A percentile compares a stretch with the other conserved stretches of the same genome.
Evolutionary conservation across 2,329 filamentous ascomycete genomes (phyloP).

Genomic region (Colletotrichum graminicola): DNA sequence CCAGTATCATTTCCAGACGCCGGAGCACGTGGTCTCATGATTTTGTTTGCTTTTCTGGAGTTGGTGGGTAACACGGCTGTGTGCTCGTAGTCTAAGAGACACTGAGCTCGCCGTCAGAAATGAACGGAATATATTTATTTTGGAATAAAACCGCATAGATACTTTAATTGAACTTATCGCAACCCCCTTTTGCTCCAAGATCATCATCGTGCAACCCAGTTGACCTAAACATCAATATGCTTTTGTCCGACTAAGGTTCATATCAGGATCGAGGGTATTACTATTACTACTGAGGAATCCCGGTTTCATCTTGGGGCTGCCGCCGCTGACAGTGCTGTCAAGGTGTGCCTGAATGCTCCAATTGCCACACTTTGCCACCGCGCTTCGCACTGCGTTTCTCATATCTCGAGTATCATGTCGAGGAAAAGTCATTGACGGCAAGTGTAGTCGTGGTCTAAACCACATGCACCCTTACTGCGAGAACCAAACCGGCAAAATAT

Average conservation of each 20-base stretch:
- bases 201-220: too few relatives aligned
- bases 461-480: not conserved
- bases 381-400: not conserved
- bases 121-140: not conserved
- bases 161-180: not conserved
- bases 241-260: not conserved
- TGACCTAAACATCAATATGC: not conserved
- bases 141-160: not conserved
- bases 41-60: not conserved
- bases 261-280: not conserved
- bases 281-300: not conserved
- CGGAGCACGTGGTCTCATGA: not conserved
- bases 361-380: not conserved
- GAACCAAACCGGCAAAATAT: not conserved
- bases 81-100: slow-evolving; percentile 23
- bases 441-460: not conserved
- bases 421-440: too few relatives aligned
- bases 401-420: not conserved
- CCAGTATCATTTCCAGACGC: slow-evolving; percentile 8
- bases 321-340: not conserved
- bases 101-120: slow-evolving; percentile 33
- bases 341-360: not conserved
- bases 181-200: not conserved
- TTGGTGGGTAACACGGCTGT: slow-evolving; percentile 11
- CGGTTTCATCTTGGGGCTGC: not conserved